Conservation (phyloP, 306 rosid genomes). For the Betula pendula region DNA sequence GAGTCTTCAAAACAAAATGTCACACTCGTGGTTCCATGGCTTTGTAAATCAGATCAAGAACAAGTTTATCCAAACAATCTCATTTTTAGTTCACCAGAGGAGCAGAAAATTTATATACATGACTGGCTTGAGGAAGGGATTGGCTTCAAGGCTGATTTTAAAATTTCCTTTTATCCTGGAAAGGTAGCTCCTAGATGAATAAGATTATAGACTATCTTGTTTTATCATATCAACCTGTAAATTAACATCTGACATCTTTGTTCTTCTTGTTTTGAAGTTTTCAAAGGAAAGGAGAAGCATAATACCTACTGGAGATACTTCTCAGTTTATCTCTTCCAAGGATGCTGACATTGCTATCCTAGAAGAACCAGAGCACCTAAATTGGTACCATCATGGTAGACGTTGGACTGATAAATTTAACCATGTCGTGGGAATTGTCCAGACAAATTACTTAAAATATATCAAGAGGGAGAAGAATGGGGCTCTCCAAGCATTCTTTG, state of each 20-base stretch:
- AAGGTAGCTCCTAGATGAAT: conserved; percentile 54
- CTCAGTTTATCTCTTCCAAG: conserved; percentile 85
- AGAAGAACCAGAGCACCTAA: conserved; percentile 97
- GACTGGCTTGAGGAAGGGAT: conserved; percentile 97
- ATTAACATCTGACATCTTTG: conserved; percentile 32
- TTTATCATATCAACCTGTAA: conserved; percentile 13
- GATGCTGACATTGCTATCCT: conserved; percentile 94
- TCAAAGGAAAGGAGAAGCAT: conserved; percentile 84
- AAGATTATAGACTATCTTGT: conserved; percentile 17
- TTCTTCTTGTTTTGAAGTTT: conserved; percentile 52
- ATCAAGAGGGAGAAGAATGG: conserved; percentile 97
- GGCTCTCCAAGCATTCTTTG: conserved; percentile 85
- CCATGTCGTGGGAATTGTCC: conserved; percentile 96
- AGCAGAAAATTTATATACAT: conserved; percentile 86
- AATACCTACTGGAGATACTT: conserved; percentile 93
- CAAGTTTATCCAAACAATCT: conserved; percentile 75
- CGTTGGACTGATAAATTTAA: conserved; percentile 96
- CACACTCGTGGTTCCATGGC: conserved; percentile 95
- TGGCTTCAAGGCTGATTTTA: conserved; percentile 90
- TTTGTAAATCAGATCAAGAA: conserved; percentile 88
- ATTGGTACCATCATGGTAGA: conserved; percentile 97
- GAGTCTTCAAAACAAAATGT: conserved; percentile 75
- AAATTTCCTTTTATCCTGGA: conserved; percentile 95
- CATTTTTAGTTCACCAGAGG: conserved; percentile 86
- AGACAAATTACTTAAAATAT: conserved; percentile 94